A percentile compares a stretch with the other conserved stretches of the same genome.
phyloP scores from a whole-genome alignment of 2,329 filamentous ascomycete species.

The Phialemonium atrogriseum region DNA sequence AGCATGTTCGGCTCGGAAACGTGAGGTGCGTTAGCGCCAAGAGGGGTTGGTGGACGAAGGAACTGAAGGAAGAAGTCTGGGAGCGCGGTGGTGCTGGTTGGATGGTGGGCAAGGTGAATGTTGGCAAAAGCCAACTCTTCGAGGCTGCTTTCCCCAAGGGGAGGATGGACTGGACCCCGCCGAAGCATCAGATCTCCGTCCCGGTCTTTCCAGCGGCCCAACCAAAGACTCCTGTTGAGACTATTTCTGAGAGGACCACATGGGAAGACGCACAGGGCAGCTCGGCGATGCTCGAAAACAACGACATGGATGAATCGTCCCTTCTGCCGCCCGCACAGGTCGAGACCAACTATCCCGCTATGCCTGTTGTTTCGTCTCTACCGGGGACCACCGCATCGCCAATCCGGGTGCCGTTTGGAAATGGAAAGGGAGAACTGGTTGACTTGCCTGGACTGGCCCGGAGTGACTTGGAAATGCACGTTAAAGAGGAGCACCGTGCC shows the following conservation, averaged over 20 bases:
- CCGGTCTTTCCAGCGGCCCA: slow-evolving; percentile 16
- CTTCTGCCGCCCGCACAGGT: slow-evolving; percentile 70
- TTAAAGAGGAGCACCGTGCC: slow-evolving; percentile 55
- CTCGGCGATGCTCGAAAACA: no score
- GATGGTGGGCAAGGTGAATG: slow-evolving; percentile 98
- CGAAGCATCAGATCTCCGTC: slow-evolving; percentile 27
- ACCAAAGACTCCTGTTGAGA: no score
- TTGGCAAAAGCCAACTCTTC: slow-evolving; percentile 91
- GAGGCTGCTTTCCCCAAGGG: slow-evolving; percentile 80
- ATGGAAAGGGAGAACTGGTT: slow-evolving; percentile 80
- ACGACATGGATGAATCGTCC: slow-evolving; percentile 30
- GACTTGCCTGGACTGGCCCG: slow-evolving; percentile 83
- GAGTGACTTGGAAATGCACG: slow-evolving; percentile 61
- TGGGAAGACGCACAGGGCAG: slow-evolving; percentile 18
- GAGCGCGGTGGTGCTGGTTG: slow-evolving; percentile 77
- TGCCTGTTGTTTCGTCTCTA: slow-evolving; percentile 79
- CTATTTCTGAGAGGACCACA: no score
- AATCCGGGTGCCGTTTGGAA: slow-evolving; percentile 85
- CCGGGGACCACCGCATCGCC: slow-evolving; percentile 93
- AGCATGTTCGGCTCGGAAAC: slow-evolving; percentile 76
- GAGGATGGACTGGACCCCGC: slow-evolving; percentile 33
- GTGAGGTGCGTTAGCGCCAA: slow-evolving; percentile 79
- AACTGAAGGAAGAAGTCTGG: slow-evolving; percentile 81
- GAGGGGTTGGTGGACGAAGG: slow-evolving; percentile 82
- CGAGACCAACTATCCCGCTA: slow-evolving; percentile 68